Percentiles rank a stretch among this genome's conserved stretches.
phyloP scores from a whole-genome alignment of 1,284 basidiomycete species.

The Naganishia liquefaciens region DNA sequence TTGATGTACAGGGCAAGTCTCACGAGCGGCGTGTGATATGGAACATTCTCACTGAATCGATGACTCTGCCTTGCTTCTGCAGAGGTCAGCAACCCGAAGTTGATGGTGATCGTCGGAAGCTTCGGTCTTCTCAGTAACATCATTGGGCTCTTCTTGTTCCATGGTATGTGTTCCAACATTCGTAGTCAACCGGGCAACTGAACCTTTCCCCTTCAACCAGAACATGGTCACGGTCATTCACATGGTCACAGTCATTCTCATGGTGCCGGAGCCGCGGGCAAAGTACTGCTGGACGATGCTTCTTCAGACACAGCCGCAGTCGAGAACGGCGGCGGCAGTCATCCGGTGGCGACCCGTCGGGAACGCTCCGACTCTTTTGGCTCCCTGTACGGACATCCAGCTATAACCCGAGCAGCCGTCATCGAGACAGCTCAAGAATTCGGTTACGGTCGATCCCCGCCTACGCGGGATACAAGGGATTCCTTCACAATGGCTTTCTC shows the following conservation, averaged over 20 bases:
- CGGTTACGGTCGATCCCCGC: slow-evolving; percentile 49
- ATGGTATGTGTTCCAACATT: slow-evolving; percentile 63
- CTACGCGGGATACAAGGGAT: slow-evolving; percentile 30
- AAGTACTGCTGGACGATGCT: slow-evolving; percentile 38
- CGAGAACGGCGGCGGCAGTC: slow-evolving; percentile 31
- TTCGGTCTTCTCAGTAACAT: slow-evolving; percentile 89
- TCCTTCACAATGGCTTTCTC: slow-evolving; percentile 25
- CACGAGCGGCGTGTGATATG: background rate
- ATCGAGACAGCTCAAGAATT: slow-evolving; percentile 85
- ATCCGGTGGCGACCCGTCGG: slow-evolving; percentile 29
- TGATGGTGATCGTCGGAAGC: slow-evolving; percentile 88
- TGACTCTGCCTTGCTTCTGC: background rate
- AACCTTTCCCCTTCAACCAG: slow-evolving; percentile 13
- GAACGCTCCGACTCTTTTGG: slow-evolving; percentile 49
- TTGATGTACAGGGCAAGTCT: slow-evolving; percentile 71
- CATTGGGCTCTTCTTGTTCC: slow-evolving; percentile 91
- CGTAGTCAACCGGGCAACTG: no score
- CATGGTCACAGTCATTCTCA: slow-evolving; percentile 59
- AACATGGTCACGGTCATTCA: slow-evolving; percentile 32
- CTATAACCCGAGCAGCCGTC: slow-evolving; percentile 80
- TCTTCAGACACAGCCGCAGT: slow-evolving; percentile 37
- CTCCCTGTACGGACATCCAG: slow-evolving; percentile 66
- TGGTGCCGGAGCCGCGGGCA: slow-evolving; percentile 32
- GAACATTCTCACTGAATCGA: background rate
- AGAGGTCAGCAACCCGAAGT: slow-evolving; percentile 81